phyloP scores from a whole-genome alignment of 805 yeast species.

The Myxozyma neglecta region DNA sequence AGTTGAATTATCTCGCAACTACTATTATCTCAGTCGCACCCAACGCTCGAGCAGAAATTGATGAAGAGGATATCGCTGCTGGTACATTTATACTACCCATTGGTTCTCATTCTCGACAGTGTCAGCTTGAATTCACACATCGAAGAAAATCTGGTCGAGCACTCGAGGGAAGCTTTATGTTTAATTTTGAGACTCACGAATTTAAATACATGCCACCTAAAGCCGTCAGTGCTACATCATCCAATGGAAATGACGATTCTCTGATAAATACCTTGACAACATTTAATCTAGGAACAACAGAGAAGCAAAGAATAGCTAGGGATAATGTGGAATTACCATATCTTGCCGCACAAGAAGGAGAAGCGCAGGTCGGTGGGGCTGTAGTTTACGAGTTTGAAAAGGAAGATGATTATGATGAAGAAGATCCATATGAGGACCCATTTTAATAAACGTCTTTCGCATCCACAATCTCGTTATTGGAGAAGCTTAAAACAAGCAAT shows the following conservation, averaged over 20 bases:
- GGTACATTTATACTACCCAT: slow-evolving; percentile 50
- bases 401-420: slow-evolving; percentile 97
- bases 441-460: slow-evolving; percentile 47
- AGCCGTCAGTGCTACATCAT: slow-evolving; percentile 34
- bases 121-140: slow-evolving; percentile 56
- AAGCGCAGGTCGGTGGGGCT: slow-evolving; percentile 71
- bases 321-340: slow-evolving; percentile 90
- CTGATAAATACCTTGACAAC: slow-evolving; percentile 77
- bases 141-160: slow-evolving; percentile 87
- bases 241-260: slow-evolving; percentile 48
- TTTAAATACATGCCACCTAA: slow-evolving; percentile 40
- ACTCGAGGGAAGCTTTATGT: slow-evolving; percentile 52
- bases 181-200: slow-evolving; percentile 53
- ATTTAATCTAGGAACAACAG: slow-evolving; percentile 75
- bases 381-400: slow-evolving; percentile 93
- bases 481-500: not conserved
- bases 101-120: slow-evolving; percentile 50
- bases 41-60: slow-evolving; percentile 42
- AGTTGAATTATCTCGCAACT: slow-evolving; percentile 62
- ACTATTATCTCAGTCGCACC: slow-evolving; percentile 66
- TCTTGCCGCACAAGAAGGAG: slow-evolving; percentile 73
- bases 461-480: too few relatives aligned
- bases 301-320: slow-evolving; percentile 71
- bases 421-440: slow-evolving; percentile 97
- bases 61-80: slow-evolving; percentile 49